Evolutionary conservation across 345 rosid species (phyloP).

Genomic region (Barbarea vulgaris): DNA sequence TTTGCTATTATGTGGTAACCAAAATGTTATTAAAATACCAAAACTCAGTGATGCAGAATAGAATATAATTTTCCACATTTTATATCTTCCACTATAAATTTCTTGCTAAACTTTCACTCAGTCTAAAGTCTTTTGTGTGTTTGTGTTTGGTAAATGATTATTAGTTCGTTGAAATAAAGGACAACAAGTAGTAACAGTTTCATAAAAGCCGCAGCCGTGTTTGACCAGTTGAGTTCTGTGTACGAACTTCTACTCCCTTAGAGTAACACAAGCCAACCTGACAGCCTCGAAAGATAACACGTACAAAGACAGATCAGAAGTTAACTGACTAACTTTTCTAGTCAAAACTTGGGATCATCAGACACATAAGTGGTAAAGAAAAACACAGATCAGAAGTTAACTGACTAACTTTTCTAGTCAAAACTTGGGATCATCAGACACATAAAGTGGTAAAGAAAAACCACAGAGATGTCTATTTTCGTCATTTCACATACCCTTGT

Average conservation of each 20-base stretch:
- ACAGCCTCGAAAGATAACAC: too few relatives aligned
- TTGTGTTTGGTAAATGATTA: background rate
- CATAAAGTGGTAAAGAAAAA: background rate
- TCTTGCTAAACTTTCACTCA: background rate
- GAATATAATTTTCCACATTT: background rate
- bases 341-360: conserved; percentile 9
- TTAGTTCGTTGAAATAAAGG: background rate
- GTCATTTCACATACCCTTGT: conserved; percentile 9
- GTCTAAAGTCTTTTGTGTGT: background rate
- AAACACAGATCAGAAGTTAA: background rate
- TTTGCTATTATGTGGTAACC: background rate
- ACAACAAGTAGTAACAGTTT: background rate
- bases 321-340: background rate
- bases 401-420: background rate
- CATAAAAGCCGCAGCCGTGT: conserved; percentile 4
- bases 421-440: conserved; percentile 10
- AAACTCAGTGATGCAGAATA: background rate
- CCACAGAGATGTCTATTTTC: background rate
- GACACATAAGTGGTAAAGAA: background rate
- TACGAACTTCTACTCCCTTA: background rate
- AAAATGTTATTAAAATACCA: background rate
- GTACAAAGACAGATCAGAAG: too few relatives aligned
- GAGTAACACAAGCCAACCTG: too few relatives aligned
- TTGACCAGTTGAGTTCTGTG: background rate
- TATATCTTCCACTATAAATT: background rate